Percentiles rank a stretch among this genome's conserved stretches.
Conservation (phyloP, 352 stramenopile genomes). For the Peronospora tabacina region DNA sequence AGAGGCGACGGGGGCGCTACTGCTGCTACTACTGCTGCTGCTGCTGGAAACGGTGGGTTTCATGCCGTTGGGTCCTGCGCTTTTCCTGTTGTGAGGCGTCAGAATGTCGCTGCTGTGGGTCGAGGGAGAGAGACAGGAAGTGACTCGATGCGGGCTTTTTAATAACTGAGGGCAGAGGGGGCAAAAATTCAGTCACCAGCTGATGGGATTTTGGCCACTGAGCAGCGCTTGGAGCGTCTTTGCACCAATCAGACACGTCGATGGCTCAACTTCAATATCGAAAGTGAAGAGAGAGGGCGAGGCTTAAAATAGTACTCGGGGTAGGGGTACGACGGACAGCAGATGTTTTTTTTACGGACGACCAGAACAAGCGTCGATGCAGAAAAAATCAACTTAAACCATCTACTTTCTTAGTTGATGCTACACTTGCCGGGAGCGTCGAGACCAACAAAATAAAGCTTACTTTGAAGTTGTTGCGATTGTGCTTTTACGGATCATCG, state of each 20-base stretch:
- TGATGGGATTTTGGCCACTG: slow-evolving; percentile 21
- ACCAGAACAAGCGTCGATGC: neutral
- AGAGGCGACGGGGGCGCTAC: neutral
- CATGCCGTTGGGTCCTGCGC: slow-evolving; percentile 23
- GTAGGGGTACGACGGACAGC: neutral
- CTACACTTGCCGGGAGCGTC: neutral
- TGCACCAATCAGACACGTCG: slow-evolving; percentile 8
- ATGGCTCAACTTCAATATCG: slow-evolving; percentile 32
- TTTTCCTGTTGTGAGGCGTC: neutral
- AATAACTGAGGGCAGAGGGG: slow-evolving; percentile 37
- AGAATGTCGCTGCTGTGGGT: neutral
- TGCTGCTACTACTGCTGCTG: slow-evolving; percentile 1
- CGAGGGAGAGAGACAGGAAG: slow-evolving; percentile 2
- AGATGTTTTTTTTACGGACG: neutral
- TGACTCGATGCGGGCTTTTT: slow-evolving; percentile 46
- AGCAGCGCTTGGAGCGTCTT: too few relatives aligned
- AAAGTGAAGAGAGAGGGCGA: slow-evolving; percentile 20
- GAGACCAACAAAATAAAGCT: neutral
- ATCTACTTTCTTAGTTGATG: too few relatives aligned
- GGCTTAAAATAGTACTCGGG: slow-evolving; percentile 10
- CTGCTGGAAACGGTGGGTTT: slow-evolving; percentile 17
- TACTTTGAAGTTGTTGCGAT: neutral
- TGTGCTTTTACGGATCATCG: neutral
- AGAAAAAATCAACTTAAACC: too few relatives aligned
- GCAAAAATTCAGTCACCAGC: slow-evolving; percentile 32